Conservation (phyloP, 2,329 filamentous ascomycete species). For the Colletotrichum incanum region DNA sequence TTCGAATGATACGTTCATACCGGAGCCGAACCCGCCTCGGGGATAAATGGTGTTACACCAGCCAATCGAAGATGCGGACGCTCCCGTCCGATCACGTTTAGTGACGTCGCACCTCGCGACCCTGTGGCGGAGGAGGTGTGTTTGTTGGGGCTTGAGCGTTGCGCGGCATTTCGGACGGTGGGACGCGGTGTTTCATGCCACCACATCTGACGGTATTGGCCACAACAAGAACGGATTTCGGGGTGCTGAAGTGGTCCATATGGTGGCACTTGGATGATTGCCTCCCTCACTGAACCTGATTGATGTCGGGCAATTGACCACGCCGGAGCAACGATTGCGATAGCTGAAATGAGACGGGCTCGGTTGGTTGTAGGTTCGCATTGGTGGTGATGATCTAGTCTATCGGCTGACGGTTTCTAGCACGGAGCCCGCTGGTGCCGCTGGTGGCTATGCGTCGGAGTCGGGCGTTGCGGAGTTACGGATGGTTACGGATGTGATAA, state of each 20-base stretch:
- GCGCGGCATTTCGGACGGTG: slow-evolving; percentile 30
- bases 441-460: not conserved
- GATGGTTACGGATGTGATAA: not conserved
- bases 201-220: not conserved
- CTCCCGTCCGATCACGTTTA: slow-evolving; percentile 16
- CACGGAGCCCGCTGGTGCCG: not conserved
- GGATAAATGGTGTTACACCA: slow-evolving; percentile 10
- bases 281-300: not conserved
- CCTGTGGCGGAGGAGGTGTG: not conserved
- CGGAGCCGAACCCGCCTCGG: slow-evolving; percentile 18
- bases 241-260: slow-evolving; percentile 16
- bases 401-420: slow-evolving; percentile 24
- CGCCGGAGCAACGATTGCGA: slow-evolving; percentile 3
- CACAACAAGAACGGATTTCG: slow-evolving; percentile 24
- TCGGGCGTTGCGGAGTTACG: not conserved
- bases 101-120: not conserved
- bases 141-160: slow-evolving; percentile 27
- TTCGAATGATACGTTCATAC: not conserved
- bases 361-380: not conserved
- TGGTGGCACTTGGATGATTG: slow-evolving; percentile 4
- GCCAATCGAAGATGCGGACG: slow-evolving; percentile 19
- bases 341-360: not conserved
- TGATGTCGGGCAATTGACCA: not conserved
- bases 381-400: not conserved
- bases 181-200: slow-evolving; percentile 29